phyloP scores from a whole-genome alignment of 306 rosid genomes.

The Cicer chorassanicum region DNA sequence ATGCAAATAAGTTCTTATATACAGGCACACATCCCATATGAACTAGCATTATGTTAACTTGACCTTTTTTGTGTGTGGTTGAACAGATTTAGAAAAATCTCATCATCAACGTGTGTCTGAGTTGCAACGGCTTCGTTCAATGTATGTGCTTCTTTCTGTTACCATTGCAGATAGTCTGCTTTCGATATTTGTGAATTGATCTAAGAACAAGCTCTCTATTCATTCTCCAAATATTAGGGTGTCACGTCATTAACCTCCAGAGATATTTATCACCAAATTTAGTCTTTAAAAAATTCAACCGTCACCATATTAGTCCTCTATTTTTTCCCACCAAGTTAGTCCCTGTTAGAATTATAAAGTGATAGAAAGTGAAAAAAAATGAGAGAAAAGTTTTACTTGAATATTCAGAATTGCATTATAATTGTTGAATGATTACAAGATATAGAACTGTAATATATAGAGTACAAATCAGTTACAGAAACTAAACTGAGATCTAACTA shows the following conservation, averaged over 20 bases:
- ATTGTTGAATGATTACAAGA: too few species aligned
- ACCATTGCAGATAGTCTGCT: conserved; percentile 27
- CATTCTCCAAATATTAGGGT: not conserved
- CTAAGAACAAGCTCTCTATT: not conserved
- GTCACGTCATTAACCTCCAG: conserved; percentile 12
- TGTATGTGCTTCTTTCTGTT: conserved; percentile 60
- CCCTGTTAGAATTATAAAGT: too few species aligned
- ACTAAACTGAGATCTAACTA: too few species aligned
- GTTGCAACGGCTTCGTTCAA: conserved; percentile 87
- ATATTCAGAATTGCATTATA: too few species aligned
- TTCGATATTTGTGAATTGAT: conserved; percentile 24
- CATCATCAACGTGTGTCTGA: conserved; percentile 96
- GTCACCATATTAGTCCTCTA: not conserved
- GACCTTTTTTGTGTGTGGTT: conserved; percentile 39
- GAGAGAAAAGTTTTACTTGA: too few species aligned
- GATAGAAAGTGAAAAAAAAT: too few species aligned
- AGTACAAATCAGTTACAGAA: too few species aligned
- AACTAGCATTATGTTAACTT: conserved; percentile 8
- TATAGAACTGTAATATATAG: too few species aligned
- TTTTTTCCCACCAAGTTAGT: not conserved
- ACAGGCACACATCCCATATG: not conserved
- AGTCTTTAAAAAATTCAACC: not conserved
- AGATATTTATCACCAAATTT: conserved; percentile 5
- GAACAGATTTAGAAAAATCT: conserved; percentile 89
- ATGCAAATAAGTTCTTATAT: conserved; percentile 9